Conservation (phyloP, 2,329 filamentous ascomycete genomes). For the Cryphonectria naterciae region DNA sequence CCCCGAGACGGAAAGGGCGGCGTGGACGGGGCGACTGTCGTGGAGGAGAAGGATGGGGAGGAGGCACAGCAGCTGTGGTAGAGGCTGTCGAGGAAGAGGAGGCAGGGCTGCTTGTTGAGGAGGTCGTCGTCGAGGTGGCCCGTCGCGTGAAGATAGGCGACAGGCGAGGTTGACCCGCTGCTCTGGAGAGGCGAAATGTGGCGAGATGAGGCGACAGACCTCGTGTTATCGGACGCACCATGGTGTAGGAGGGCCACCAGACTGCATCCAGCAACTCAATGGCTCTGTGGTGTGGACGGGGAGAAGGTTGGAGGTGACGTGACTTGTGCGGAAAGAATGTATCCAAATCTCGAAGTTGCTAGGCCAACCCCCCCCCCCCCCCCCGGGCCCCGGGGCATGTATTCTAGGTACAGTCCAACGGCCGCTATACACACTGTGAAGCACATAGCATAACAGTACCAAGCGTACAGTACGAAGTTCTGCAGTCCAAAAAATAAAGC, state of each 20-base stretch:
- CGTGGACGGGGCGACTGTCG: neutral
- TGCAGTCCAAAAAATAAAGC: neutral
- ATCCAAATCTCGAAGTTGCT: neutral
- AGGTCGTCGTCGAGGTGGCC: slow-evolving; percentile 33
- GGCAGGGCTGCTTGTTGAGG: slow-evolving; percentile 9
- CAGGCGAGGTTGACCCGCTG: slow-evolving; percentile 19
- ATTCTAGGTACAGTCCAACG: neutral
- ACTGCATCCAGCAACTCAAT: slow-evolving; percentile 40
- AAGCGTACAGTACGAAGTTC: neutral
- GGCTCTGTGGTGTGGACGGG: slow-evolving; percentile 32
- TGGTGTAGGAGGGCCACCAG: slow-evolving; percentile 35
- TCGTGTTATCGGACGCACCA: slow-evolving; percentile 39
- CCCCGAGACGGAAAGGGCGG: slow-evolving; percentile 19
- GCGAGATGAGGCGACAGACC: slow-evolving; percentile 33
- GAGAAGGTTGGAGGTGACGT: slow-evolving; percentile 13
- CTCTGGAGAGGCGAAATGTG: slow-evolving; percentile 32
- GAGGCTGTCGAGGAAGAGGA: slow-evolving; percentile 18
- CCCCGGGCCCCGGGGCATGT: slow-evolving; percentile 12
- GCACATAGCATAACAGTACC: too few species aligned
- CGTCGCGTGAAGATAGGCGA: slow-evolving; percentile 28
- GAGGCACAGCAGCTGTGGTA: slow-evolving; percentile 34
- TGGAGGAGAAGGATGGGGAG: slow-evolving; percentile 31
- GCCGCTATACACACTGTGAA: slow-evolving; percentile 1
- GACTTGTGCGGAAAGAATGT: neutral
- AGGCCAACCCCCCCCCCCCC: neutral